These are phyloP conservation scores for Peniophora sp. DNA, from an alignment of 1,284 basidiomycete species.

Conservation along the genomic window DNA sequence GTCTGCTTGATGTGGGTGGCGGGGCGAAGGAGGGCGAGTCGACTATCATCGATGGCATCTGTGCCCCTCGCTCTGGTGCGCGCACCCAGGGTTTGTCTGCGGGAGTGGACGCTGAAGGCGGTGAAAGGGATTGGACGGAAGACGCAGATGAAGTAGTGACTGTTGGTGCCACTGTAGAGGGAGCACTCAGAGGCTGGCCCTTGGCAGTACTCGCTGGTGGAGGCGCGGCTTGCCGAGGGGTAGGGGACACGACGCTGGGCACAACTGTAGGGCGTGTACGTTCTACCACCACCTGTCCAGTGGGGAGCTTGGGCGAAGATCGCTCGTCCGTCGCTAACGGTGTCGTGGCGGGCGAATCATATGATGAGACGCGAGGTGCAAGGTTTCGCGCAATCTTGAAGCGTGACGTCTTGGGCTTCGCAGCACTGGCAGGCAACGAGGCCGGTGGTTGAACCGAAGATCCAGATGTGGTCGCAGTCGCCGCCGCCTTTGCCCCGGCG, in stretches of 20 bases:
- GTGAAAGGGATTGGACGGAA: neutral
- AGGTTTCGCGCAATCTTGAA: conserved; percentile 27
- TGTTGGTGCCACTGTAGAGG: neutral
- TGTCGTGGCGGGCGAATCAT: conserved; percentile 12
- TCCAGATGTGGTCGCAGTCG: neutral
- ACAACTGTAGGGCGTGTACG: conserved; percentile 5
- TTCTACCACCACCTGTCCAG: conserved; percentile 17
- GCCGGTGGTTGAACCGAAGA: conserved; percentile 2
- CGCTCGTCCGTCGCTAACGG: conserved; percentile 18
- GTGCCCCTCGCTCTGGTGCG: neutral
- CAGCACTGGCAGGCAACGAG: conserved; percentile 7
- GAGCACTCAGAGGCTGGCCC: neutral
- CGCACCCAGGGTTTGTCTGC: neutral
- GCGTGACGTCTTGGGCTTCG: conserved; percentile 27
- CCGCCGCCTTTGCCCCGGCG: neutral
- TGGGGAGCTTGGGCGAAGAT: conserved; percentile 23
- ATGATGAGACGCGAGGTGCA: conserved; percentile 3
- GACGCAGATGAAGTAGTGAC: neutral
- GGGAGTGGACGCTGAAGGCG: conserved; percentile 13
- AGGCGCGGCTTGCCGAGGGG: neutral
- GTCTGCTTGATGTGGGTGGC: conserved; percentile 6
- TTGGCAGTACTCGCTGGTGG: neutral
- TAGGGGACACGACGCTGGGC: neutral
- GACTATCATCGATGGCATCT: conserved; percentile 18
- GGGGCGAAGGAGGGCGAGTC: conserved; percentile 31